Base-by-base conservation (phyloP, 2,329 filamentous ascomycete species). In the Ophiosphaerella herpotricha region DNA sequence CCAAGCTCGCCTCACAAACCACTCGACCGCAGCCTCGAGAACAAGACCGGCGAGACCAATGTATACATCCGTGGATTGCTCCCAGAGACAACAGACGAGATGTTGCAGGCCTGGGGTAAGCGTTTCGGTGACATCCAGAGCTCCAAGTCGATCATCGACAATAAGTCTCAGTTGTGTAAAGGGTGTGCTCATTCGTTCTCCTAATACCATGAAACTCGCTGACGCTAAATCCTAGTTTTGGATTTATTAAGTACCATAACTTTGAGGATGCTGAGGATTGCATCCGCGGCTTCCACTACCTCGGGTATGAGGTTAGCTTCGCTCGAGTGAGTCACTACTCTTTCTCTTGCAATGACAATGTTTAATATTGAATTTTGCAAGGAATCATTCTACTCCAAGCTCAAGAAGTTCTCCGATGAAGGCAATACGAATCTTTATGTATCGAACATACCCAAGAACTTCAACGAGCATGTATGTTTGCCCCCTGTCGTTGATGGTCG, bases 141-240 rank as follows among this genome's bases (percentile, higher is more conserved):
- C 59, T 97, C 91, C 68, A 99, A 99, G 81, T 94, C 95, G 12
- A 99, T 99, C 76, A 96, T 99, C 67, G 95, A 99, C 76, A 88
- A 92, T 44, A 87, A 89, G 61, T 96, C 91, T 41, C 90, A 91
- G 52, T 87, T 91, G 57, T 99, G 94, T 84, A 99, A 99, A 78
- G 94, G 94, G 94, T 96, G 77, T 66, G 51, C 48, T 35, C 40
- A 37, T 12, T 11, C 11, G 11, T 31, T 8, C 23, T n/a, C 33
- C 24, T 1, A 2, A 24, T 12, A 37, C n/a, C 3, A 18, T 35
- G 4, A 32, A 21, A 5, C 26, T 39, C 31, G 36, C 49, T 66
- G 34, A 68, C 37, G 24, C 0, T 7, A 18, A 2, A 6, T 48
- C 14, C 16, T 64, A 97, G 94, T 12, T 99, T 97, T 70, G 94